Evolutionary conservation across 2,329 filamentous ascomycete species (phyloP).

Genomic region (Biscogniauxia marginata): DNA sequence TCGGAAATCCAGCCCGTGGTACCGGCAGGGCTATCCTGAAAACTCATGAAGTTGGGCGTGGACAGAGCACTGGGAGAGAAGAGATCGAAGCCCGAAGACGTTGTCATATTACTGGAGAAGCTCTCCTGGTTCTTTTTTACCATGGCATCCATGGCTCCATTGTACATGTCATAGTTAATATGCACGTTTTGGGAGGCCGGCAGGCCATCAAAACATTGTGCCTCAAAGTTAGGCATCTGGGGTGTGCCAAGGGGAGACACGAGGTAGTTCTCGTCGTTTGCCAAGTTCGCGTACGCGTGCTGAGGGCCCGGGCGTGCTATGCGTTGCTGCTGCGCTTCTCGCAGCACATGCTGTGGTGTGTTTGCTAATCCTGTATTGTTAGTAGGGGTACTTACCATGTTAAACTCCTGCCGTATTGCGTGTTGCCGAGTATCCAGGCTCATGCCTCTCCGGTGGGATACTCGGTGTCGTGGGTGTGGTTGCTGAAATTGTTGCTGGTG

Average conservation of each 20-base stretch:
- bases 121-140: constrained; percentile 47
- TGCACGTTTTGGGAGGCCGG: constrained; percentile 32
- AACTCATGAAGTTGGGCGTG: constrained; percentile 50
- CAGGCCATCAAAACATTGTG: constrained; percentile 42
- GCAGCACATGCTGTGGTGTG: constrained; percentile 75
- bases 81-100: constrained; percentile 49
- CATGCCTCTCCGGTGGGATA: constrained; percentile 75
- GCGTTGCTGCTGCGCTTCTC: constrained; percentile 88
- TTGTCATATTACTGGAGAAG: constrained; percentile 41
- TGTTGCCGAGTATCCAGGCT: constrained; percentile 74
- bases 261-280: constrained; percentile 53
- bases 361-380: constrained; percentile 56
- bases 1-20: constrained; percentile 52
- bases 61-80: constrained; percentile 48
- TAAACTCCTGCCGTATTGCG: constrained; percentile 46
- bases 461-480: constrained; percentile 30
- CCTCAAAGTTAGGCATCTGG: constrained; percentile 52
- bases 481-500: constrained; percentile 37
- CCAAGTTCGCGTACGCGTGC: constrained; percentile 36
- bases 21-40: constrained; percentile 45
- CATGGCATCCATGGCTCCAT: constrained; percentile 42
- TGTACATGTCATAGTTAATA: constrained; percentile 48
- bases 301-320: constrained; percentile 72
- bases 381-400: constrained; percentile 53
- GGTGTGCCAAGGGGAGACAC: constrained; percentile 57